phyloP scores from a whole-genome alignment of 2,329 filamentous ascomycete species.

The Triangularia verruculosa region DNA sequence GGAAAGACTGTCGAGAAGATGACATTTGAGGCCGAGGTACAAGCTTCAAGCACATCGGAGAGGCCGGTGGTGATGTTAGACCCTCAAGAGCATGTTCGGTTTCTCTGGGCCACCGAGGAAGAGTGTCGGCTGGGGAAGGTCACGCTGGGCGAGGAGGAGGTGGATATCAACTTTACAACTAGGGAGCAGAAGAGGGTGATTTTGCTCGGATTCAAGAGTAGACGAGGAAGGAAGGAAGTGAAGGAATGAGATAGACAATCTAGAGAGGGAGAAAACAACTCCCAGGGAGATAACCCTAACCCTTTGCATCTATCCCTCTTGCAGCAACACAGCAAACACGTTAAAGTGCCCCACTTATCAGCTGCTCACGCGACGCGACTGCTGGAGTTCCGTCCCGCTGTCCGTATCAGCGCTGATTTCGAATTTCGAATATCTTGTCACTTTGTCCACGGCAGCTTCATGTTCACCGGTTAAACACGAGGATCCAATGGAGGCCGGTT shows the following conservation, averaged over 20 bases:
- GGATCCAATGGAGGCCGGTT: conserved; percentile 22
- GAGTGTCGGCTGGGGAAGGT: conserved; percentile 28
- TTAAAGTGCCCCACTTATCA: conserved; percentile 14
- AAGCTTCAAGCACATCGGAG: not conserved
- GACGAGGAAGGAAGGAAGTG: not conserved
- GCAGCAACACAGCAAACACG: not conserved
- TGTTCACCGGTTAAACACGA: not conserved
- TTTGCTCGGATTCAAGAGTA: conserved; percentile 24
- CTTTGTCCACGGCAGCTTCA: not conserved
- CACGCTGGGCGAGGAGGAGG: not conserved
- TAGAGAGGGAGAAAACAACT: not conserved
- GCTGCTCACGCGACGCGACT: conserved; percentile 22
- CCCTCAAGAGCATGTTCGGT: conserved; percentile 35
- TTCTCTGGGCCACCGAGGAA: conserved; percentile 36
- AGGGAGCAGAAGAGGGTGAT: conserved; percentile 24
- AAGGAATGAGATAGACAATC: not conserved
- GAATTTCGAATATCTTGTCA: not conserved
- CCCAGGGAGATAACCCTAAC: not conserved
- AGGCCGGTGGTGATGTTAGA: conserved; percentile 30
- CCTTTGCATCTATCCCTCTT: not conserved
- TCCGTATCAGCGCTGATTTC: not conserved
- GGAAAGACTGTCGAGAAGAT: conserved; percentile 28
- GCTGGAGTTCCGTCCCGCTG: not conserved
- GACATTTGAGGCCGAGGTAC: conserved; percentile 31
- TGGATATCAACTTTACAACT: conserved; percentile 29